A percentile compares a stretch with the other conserved stretches of the same genome.
Conservation (phyloP, 2,329 filamentous ascomycete genomes). For the Fusarium denticulatum region DNA sequence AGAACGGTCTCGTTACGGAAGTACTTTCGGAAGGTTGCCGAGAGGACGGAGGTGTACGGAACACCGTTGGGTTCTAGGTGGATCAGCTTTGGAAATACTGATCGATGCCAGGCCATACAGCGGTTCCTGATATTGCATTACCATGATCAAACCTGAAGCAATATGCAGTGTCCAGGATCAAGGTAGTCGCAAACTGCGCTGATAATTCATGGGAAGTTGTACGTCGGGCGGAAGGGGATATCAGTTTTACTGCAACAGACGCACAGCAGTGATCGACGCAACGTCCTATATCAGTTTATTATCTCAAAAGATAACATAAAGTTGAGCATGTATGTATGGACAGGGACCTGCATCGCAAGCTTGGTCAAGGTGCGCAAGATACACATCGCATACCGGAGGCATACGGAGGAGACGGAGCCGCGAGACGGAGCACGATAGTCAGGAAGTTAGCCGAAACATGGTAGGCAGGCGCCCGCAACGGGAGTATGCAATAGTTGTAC, state of each 20-base stretch:
- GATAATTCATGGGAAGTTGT: conserved; percentile 25
- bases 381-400: conserved; percentile 28
- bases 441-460: conserved; percentile 43
- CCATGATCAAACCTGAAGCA: not conserved
- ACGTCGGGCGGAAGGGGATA: not conserved
- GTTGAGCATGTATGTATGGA: not conserved
- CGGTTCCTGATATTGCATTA: conserved; percentile 3
- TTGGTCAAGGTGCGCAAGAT: conserved; percentile 12
- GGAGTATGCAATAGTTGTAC: conserved; percentile 4
- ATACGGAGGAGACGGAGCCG: conserved; percentile 35
- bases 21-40: conserved; percentile 41
- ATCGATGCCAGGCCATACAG: conserved; percentile 13
- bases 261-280: conserved; percentile 20
- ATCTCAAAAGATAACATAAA: conserved; percentile 16
- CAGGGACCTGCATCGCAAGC: not conserved
- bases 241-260: conserved; percentile 5
- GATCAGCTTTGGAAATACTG: conserved; percentile 3
- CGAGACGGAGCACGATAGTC: conserved; percentile 34
- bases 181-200: conserved; percentile 9
- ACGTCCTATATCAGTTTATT: not conserved
- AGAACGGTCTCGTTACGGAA: conserved; percentile 19
- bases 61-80: conserved; percentile 18
- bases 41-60: conserved; percentile 43
- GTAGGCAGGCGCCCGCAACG: conserved; percentile 39
- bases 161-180: conserved; percentile 11